phyloP scores from a whole-genome alignment of 2,329 filamentous ascomycete species.

The Fonsecaea pedrosoi region DNA sequence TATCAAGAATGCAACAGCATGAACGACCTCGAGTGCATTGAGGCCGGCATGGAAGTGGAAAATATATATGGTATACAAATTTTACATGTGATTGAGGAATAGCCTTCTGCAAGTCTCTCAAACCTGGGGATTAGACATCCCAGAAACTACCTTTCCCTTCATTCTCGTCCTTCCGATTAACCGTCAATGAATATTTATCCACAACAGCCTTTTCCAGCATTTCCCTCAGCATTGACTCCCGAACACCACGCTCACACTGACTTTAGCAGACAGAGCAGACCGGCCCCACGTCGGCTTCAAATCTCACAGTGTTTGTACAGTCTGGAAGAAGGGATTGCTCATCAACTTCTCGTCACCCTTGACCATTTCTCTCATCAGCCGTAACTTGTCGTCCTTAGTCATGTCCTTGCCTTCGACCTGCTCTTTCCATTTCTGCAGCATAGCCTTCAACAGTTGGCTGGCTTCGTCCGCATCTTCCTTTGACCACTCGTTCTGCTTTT shows the following conservation, averaged over 20 bases:
- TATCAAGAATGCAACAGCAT: constrained; percentile 24
- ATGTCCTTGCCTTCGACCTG: constrained; percentile 64
- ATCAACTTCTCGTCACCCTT: constrained; percentile 70
- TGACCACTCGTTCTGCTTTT: constrained; percentile 64
- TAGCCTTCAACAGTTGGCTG: constrained; percentile 80
- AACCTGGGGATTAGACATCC: neutral
- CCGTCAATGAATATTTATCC: neutral
- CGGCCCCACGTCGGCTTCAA: neutral
- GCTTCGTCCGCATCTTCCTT: constrained; percentile 90
- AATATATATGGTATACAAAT: neutral
- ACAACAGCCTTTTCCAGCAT: neutral
- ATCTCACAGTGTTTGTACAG: constrained; percentile 53
- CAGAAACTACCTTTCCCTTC: neutral
- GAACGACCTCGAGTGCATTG: neutral
- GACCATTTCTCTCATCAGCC: constrained; percentile 79
- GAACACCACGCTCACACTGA: constrained; percentile 25
- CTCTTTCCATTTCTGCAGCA: constrained; percentile 84
- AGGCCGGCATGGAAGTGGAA: neutral
- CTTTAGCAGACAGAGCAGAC: neutral
- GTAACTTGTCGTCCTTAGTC: constrained; percentile 77
- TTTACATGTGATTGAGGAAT: neutral
- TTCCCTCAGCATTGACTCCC: neutral
- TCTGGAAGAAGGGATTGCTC: constrained; percentile 61
- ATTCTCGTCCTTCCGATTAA: neutral
- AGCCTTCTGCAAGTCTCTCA: neutral